A percentile compares a stretch with the other conserved stretches of the same genome.
Evolutionary conservation across 305 asterid species (phyloP).

Genomic region (Fraxinus albicans): DNA sequence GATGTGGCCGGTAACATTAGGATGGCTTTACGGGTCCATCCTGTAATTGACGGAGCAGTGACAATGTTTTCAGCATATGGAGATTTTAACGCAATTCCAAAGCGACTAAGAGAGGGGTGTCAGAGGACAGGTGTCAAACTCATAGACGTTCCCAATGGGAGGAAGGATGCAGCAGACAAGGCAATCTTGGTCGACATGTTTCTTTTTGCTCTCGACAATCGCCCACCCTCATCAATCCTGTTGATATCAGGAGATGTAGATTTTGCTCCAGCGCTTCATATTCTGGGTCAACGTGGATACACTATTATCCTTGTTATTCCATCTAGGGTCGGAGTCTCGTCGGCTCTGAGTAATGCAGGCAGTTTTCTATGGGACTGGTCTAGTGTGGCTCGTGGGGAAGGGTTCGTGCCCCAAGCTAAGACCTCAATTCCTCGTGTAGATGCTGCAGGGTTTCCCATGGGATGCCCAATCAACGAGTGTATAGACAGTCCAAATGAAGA

Average conservation of each 20-base stretch:
- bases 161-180: constrained; percentile 96
- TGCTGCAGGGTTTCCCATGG: constrained; percentile 31
- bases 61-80: constrained; percentile 86
- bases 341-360: constrained; percentile 85
- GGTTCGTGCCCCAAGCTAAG: constrained; percentile 61
- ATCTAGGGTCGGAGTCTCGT: constrained; percentile 61
- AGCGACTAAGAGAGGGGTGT: constrained; percentile 85
- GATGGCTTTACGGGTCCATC: constrained; percentile 74
- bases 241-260: constrained; percentile 94
- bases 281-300: constrained; percentile 93
- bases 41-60: constrained; percentile 67
- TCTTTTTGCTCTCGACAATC: constrained; percentile 90
- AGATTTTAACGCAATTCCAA: constrained; percentile 78
- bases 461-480: constrained; percentile 41
- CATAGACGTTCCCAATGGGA: constrained; percentile 82
- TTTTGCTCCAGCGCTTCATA: constrained; percentile 91
- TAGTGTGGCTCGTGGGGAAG: constrained; percentile 81
- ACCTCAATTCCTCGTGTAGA: constrained; percentile 39
- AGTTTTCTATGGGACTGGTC: constrained; percentile 93
- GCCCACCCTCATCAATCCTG: constrained; percentile 86
- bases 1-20: constrained; percentile 85
- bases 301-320: constrained; percentile 79
- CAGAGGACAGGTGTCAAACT: constrained; percentile 95
- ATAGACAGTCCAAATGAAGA: constrained; percentile 36
- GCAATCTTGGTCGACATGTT: constrained; percentile 96